Percentiles rank a stretch among this genome's conserved stretches.
Conservation (phyloP, 2,329 filamentous ascomycete genomes). For the Arthrocladium fulminans region DNA sequence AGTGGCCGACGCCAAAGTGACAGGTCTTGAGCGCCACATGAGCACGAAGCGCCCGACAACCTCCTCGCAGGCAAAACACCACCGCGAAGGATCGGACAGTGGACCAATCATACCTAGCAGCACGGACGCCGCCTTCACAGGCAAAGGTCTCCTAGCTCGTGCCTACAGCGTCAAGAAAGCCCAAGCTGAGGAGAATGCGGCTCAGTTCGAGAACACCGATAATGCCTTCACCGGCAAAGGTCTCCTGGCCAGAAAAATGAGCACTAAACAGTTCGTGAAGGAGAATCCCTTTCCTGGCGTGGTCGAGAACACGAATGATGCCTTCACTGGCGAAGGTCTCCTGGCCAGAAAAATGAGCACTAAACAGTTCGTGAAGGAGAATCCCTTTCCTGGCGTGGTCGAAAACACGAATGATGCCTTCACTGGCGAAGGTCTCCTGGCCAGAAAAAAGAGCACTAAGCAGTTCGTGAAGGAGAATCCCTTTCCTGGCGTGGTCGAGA, state of each 20-base stretch:
- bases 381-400: neutral
- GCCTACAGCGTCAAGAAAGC: neutral
- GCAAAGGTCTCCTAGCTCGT: conserved; percentile 17
- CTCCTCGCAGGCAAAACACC: neutral
- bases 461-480: neutral
- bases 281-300: neutral
- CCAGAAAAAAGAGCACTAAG: neutral
- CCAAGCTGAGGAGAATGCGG: neutral
- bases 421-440: no score
- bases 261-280: neutral
- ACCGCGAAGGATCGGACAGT: neutral
- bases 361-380: neutral
- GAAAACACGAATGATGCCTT: conserved; percentile 7
- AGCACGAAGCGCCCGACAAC: neutral
- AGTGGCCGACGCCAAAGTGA: neutral
- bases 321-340: conserved; percentile 3
- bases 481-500: neutral
- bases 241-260: conserved; percentile 13
- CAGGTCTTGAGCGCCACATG: neutral
- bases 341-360: neutral
- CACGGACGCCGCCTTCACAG: conserved; percentile 8
- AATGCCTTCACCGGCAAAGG: conserved; percentile 12
- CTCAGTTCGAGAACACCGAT: neutral
- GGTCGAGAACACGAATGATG: conserved; percentile 3
- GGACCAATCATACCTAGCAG: conserved; percentile 1